These are phyloP conservation scores for Penicillium angulare DNA, from an alignment of 495 filamentous ascomycete species.

Conservation along the genomic window DNA sequence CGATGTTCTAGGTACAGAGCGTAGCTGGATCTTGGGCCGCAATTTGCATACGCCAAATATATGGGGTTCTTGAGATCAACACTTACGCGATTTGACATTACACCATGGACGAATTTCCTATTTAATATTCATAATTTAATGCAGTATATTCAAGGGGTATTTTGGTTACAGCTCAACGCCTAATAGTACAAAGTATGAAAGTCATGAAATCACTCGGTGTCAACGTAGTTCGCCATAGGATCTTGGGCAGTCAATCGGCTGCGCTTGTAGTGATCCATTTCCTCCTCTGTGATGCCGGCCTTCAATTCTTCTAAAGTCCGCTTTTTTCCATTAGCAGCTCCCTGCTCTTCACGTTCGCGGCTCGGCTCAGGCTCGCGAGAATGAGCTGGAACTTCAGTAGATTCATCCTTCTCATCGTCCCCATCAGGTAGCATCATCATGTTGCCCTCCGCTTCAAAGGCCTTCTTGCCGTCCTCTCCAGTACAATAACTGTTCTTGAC, in stretches of 20 bases:
- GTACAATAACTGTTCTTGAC: constrained; percentile 98
- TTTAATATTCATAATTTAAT: background rate
- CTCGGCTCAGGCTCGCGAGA: constrained; percentile 27
- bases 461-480: constrained; percentile 75
- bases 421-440: constrained; percentile 44
- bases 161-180: constrained; percentile 22
- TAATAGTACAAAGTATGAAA: constrained; percentile 3
- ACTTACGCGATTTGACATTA: background rate
- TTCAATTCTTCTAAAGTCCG: constrained; percentile 72
- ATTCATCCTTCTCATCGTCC: constrained; percentile 33
- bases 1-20: too few relatives aligned
- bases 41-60: background rate
- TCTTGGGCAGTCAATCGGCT: constrained; percentile 69
- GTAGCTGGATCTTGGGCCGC: background rate
- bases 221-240: constrained; percentile 79
- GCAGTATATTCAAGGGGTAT: constrained; percentile 21
- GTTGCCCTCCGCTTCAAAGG: constrained; percentile 65
- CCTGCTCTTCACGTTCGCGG: constrained; percentile 27
- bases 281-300: constrained; percentile 70
- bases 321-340: constrained; percentile 54
- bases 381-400: constrained; percentile 19
- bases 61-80: background rate
- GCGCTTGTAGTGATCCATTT: constrained; percentile 77
- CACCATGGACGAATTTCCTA: background rate
- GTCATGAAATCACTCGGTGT: constrained; percentile 43